Evolutionary conservation across 306 rosid genomes (phyloP), one percentile per base, ranked within the genome.

Genomic region (Pueraria montana): DNA sequence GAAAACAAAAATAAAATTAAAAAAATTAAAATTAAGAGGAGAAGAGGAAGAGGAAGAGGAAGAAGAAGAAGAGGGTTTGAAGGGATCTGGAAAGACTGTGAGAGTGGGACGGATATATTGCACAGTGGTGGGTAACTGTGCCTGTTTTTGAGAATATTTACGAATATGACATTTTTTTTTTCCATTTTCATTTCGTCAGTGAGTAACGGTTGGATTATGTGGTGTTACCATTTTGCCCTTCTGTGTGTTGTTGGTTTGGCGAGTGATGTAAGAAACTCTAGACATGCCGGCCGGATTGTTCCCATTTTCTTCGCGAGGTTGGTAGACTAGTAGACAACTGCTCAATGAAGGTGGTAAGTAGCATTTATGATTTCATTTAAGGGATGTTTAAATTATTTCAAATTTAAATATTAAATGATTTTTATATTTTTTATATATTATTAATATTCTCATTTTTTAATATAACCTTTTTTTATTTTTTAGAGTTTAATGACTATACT

Each of bases 1-100:
- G 27, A 62, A 40, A 77, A 18, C 18, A 11, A 34, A 21, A 32
- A 81, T 12, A 6, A 62, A 27, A 79, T 20, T 34, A n/a, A 7
- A 24, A 26, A 34, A 84, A 20, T 16, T 17, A 24, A 27, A 3
- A 8, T 14, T 9, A 49, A 2, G 77, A 27, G 4, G 3, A 0
- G n/a, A 3, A 14, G 40, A 24, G 12, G 38, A 32, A 66, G 10
- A 8, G 3, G 17, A 30, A 63, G 80, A 77, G 38, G 88, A 69
- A 55, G 68, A 20, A 1, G 32, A 20, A 1, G 46, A 24, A 24
- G 17, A n/a, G 27, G 49, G 23, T 61, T 74, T 56, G 63, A 42
- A 72, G 88, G 77, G 87, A 85, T 83, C 88, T 81, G 84, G 74
- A 63, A 38, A 83, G 66, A 8, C 40, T 72, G 21, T 78, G 69